Base-by-base conservation (phyloP, 257 asterid species). In the Plantago elongata region DNA sequence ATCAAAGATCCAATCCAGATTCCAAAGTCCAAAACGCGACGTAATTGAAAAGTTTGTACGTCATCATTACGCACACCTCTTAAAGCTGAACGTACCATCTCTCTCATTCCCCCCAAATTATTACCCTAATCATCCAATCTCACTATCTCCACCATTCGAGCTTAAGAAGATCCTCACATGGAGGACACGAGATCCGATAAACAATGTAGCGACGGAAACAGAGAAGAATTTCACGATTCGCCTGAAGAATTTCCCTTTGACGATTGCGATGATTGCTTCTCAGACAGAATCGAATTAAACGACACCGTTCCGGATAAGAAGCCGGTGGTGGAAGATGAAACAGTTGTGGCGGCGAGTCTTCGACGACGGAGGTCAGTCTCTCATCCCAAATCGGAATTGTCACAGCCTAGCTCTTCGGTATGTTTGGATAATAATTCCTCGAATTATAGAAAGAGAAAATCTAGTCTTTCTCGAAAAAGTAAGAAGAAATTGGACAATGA, bases 201-300 rank as follows among this genome's bases (percentile, higher is more conserved):
- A n/a, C 51, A 15, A 58, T 22, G 13, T 7, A 9, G 6, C 37
- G 9, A 11, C 12, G 80, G 30, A 48, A 68, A 38, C 5, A 77
- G 60, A 17, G 85, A 75, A 45, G 75, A 61, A 72, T 90, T 84
- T 49, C 62, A 46, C 18, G 90, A 84, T 54, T 84, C 86, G 11
- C n/a, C 54, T 51, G 89, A 81, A 38, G 93, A 85, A 43, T 83
- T 77, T 48, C 74, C 81, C 3, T 72, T 75, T 67, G 54, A 65
- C 16, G 95, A 86, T 69, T 79, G 83, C 72, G 14, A 11, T 13
- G 86, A 79, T 57, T 18, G 70, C 13, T 66, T 72, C 42, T 4
- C 68, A 12, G 79, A 66, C 42, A 57, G 65, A 37, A 37, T 67
- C 45, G 77, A 64, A 52, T 63, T 78, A 29, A 69, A 62, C 57